Conservation (phyloP, 169 alveolate genomes). For the Babesia sp. region DNA sequence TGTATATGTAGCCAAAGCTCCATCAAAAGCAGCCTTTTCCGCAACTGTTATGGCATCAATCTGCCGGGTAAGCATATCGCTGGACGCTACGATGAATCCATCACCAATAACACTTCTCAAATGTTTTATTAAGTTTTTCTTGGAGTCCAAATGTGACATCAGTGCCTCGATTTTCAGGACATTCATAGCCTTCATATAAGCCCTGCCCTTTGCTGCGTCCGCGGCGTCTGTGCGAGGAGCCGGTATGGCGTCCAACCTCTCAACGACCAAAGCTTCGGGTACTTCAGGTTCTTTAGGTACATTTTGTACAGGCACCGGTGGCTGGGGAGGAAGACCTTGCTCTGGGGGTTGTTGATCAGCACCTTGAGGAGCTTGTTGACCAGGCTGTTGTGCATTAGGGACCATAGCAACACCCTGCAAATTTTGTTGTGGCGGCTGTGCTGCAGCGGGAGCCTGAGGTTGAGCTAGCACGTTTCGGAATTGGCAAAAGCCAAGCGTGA, state of each 20-base stretch:
- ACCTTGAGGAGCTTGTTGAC: neutral
- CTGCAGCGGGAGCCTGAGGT: neutral
- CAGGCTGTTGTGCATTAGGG: neutral
- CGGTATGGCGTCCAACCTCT: neutral
- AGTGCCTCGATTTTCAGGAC: neutral
- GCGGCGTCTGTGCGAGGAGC: neutral
- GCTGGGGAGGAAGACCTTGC: neutral
- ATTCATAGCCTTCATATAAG: neutral
- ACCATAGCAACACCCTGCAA: no score
- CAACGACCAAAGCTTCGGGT: neutral
- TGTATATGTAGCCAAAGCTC: neutral
- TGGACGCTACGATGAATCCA: neutral
- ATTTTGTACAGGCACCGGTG: neutral
- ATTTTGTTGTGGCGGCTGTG: neutral
- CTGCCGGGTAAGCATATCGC: neutral
- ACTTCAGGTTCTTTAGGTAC: neutral
- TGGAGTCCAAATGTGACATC: neutral
- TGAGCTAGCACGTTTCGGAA: neutral
- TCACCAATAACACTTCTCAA: conserved; percentile 15
- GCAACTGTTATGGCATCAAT: neutral
- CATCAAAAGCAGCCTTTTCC: neutral
- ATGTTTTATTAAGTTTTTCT: neutral
- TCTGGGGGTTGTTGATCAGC: neutral
- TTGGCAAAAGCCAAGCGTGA: neutral
- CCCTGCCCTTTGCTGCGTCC: neutral